phyloP scores from a whole-genome alignment of 768 basidiomycete species.

The Polyporus arcularius region DNA sequence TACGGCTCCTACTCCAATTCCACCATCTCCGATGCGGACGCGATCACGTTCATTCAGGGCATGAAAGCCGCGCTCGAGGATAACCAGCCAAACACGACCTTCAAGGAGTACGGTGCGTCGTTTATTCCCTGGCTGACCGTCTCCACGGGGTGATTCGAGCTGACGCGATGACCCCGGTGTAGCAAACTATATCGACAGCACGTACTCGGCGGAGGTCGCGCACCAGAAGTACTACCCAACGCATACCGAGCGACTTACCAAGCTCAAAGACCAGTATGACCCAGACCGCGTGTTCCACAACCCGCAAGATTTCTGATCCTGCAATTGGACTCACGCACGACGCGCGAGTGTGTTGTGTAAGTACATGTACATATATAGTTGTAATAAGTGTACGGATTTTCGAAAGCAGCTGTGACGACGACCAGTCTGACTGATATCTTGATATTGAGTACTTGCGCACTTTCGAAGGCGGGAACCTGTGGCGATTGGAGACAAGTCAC shows the following conservation, averaged over 20 bases:
- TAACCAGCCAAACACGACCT: not conserved
- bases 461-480: too few species aligned
- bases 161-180: too few species aligned
- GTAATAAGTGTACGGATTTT: too few species aligned
- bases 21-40: not conserved
- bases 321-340: too few species aligned
- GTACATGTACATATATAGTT: too few species aligned
- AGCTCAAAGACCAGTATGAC: slow-evolving; percentile 4
- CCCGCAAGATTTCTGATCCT: slow-evolving; percentile 1
- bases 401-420: too few species aligned
- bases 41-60: slow-evolving; percentile 1
- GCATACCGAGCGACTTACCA: not conserved
- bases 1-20: slow-evolving; percentile 3
- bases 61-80: slow-evolving; percentile 2
- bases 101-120: slow-evolving; percentile 4
- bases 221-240: slow-evolving; percentile 2
- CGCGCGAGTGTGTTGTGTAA: too few species aligned
- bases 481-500: too few species aligned
- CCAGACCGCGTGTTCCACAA: not conserved
- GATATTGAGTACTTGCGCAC: too few species aligned
- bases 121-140: not conserved
- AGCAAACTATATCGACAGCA: slow-evolving; percentile 10
- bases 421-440: too few species aligned
- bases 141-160: too few species aligned
- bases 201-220: slow-evolving; percentile 1